Evolutionary conservation across 345 rosid species (phyloP).

Genomic region (Corchorus olitorius): DNA sequence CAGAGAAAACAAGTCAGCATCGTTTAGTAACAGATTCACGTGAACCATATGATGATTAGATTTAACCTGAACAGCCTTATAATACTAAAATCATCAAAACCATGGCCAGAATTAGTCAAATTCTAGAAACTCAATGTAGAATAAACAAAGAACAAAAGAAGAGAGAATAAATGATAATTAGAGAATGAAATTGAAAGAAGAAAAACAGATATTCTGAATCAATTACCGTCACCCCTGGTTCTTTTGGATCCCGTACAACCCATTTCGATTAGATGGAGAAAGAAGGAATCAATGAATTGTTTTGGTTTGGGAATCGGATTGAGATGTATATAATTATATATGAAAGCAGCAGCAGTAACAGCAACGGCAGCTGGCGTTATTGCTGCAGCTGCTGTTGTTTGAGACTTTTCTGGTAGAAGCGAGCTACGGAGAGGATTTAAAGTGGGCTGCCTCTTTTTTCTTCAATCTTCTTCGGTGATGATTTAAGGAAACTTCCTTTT

Average conservation of each 20-base stretch:
- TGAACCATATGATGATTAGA: neutral
- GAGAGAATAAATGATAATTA: neutral
- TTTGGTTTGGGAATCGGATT: neutral
- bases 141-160: neutral
- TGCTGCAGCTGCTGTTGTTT: neutral
- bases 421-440: neutral
- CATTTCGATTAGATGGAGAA: conserved; percentile 6
- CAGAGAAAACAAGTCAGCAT: no score
- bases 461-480: neutral
- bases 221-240: conserved; percentile 25
- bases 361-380: neutral
- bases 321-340: neutral
- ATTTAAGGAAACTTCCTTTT: neutral
- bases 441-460: neutral
- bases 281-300: neutral
- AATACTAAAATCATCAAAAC: conserved; percentile 4
- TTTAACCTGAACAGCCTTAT: neutral
- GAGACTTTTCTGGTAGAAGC: neutral
- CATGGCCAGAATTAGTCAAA: neutral
- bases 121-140: neutral
- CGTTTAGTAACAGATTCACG: neutral
- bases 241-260: conserved; percentile 33
- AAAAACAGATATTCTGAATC: neutral
- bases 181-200: neutral
- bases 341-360: neutral